Conservation (phyloP, 805 yeast species). For the Cyberlindnera maclurae region DNA sequence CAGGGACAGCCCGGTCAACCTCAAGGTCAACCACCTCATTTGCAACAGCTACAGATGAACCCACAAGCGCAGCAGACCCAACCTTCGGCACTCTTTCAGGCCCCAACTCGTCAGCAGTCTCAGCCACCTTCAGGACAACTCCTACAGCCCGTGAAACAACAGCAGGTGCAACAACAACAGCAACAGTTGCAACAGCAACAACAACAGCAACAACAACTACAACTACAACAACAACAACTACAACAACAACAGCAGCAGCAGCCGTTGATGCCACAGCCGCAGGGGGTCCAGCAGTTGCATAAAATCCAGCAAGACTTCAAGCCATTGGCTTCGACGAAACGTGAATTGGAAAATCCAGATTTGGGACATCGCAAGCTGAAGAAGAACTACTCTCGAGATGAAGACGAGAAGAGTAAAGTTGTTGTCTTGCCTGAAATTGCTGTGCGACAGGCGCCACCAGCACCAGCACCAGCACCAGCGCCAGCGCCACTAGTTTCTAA, state of each 20-base stretch:
- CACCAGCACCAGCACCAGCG: neutral
- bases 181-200: constrained; percentile 10
- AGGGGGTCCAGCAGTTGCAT: constrained; percentile 7
- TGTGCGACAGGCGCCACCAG: neutral
- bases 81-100: constrained; percentile 4
- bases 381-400: neutral
- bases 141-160: constrained; percentile 1
- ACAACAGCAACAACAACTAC: constrained; percentile 3
- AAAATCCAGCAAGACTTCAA: constrained; percentile 1
- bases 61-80: constrained; percentile 26
- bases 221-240: constrained; percentile 10
- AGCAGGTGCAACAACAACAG: too few relatives aligned
- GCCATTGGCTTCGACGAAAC: constrained; percentile 9
- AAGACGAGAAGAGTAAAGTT: constrained; percentile 2
- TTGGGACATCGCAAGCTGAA: constrained; percentile 8
- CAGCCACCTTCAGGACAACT: constrained; percentile 1
- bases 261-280: neutral
- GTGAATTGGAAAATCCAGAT: constrained; percentile 12
- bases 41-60: constrained; percentile 17
- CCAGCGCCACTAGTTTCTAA: neutral
- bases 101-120: constrained; percentile 1
- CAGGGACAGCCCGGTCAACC: constrained; percentile 13
- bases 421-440: neutral
- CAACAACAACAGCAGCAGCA: constrained; percentile 3
- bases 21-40: constrained; percentile 18